Evolutionary conservation across 2,329 filamentous ascomycete genomes (phyloP), one percentile per base, ranked within the genome.

Genomic region (Lachnellula cervina): DNA sequence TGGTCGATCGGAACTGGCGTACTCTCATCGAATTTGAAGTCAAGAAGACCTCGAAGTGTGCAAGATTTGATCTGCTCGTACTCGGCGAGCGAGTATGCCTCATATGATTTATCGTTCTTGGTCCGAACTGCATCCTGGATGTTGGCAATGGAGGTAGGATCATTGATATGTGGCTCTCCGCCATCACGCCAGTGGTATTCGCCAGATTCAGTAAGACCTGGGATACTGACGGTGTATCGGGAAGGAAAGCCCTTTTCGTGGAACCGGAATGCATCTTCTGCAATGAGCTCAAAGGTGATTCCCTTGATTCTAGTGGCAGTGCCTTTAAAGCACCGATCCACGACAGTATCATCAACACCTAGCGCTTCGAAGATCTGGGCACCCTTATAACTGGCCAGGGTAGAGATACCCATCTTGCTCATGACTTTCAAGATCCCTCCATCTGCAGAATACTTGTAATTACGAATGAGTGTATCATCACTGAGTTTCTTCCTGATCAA

Each of bases 361-460:
- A 97, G 87, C 49, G 92, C 91, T 72, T 97, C 93, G 65, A 97
- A 97, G 62, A 97, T 97, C 77, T 97, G 93, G 54, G 93, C 93
- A 69, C 93, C 93, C 79, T 97, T 97, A 80, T 97, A 97, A 64
- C 88, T 93, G 69, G 93, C 90, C 46, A 97, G 79, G 34, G 93
- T 97, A 6, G 93, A 97, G 62, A 97, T 97, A 77, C 93, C 93
- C 93, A 97, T 97, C 80, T 97, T 97, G 73, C 88, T 94, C 93
- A 97, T 97, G 71, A 97, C 93, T 75, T 97, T 97, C 62, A 97
- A 79, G 62, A 97, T 96, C 76, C 93, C 93, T 69, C 93, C 93
- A 65, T 97, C 92, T 67, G 89, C 93, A 60, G 93, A 97, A 73
- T 95, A 89, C 77, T 95, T 96, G 81, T 97, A 97, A 77, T 97